Percentiles rank a stretch among this genome's conserved stretches.
Conservation (phyloP, 2,329 filamentous ascomycete genomes). For the Monilinia laxa region DNA sequence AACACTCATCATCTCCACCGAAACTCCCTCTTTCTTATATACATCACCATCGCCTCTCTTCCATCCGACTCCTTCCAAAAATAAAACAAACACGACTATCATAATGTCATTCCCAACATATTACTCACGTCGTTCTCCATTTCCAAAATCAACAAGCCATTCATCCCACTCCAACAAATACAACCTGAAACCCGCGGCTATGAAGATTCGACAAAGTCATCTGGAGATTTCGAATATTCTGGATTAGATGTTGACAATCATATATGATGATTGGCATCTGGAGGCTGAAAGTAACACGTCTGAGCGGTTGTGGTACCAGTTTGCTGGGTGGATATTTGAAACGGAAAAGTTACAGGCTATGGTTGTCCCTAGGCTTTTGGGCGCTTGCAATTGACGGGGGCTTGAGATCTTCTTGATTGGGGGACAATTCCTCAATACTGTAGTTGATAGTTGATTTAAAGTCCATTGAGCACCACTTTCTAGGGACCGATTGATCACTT, state of each 20-base stretch:
- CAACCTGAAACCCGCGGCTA: constrained; percentile 11
- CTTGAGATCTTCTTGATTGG: not conserved
- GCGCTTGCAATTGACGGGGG: constrained; percentile 14
- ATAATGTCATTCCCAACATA: not conserved
- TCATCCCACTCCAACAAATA: not conserved
- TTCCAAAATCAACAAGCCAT: not conserved
- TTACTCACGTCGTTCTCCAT: not conserved
- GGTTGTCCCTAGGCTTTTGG: not conserved
- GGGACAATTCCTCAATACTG: not conserved
- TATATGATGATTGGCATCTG: constrained; percentile 11
- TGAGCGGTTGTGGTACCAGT: constrained; percentile 1
- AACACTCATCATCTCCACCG: not conserved
- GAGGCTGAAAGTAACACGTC: not conserved
- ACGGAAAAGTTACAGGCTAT: constrained; percentile 8
- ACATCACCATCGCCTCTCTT: not conserved
- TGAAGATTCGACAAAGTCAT: not conserved
- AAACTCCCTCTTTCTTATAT: constrained; percentile 13
- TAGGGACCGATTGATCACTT: too few species aligned
- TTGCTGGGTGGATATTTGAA: constrained; percentile 1
- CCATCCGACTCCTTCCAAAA: not conserved
- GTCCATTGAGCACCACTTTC: too few species aligned
- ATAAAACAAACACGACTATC: not conserved
- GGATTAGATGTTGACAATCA: not conserved
- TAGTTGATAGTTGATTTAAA: too few species aligned
- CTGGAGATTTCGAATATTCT: not conserved